These are phyloP conservation scores for Effrenium voratum DNA, from an alignment of 73 alveolate genomes.

Conservation along the genomic window DNA sequence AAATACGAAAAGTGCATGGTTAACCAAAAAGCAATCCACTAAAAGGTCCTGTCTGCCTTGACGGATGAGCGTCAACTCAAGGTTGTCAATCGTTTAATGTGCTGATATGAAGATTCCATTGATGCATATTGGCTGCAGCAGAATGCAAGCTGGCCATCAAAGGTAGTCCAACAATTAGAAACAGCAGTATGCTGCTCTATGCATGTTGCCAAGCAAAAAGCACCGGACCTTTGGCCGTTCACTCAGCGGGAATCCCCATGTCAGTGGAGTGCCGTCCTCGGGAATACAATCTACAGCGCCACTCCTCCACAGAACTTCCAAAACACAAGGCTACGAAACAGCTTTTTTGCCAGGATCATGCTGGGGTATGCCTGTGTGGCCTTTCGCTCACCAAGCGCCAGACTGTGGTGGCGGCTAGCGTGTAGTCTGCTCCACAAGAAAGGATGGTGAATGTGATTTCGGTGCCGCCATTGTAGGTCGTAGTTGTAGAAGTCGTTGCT, in stretches of 20 bases:
- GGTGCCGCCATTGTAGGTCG: not conserved
- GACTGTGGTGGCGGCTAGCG: conserved; percentile 62
- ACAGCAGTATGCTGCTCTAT: not conserved
- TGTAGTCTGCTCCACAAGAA: conserved; percentile 81
- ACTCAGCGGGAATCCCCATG: conserved; percentile 87
- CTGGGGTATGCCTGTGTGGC: not conserved
- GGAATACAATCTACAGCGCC: not conserved
- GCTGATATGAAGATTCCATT: not conserved
- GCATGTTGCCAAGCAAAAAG: not conserved
- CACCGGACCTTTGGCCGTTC: conserved; percentile 55
- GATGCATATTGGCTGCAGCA: not conserved
- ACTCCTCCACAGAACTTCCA: not conserved
- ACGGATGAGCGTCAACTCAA: not conserved
- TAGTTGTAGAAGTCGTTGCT: too few relatives aligned
- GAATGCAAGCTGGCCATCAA: not conserved
- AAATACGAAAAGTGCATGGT: not conserved
- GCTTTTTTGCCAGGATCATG: not conserved
- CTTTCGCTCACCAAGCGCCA: not conserved
- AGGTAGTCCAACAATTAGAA: not conserved
- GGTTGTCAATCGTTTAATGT: not conserved
- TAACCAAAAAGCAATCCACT: too few relatives aligned
- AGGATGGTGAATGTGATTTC: conserved; percentile 7
- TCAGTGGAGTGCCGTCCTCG: conserved; percentile 72
- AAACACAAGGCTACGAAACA: not conserved
- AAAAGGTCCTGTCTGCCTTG: not conserved